A percentile compares a stretch with the other conserved stretches of the same genome.
Conservation (phyloP, 106 monocot genomes). For the Xerophyta viscosa region DNA sequence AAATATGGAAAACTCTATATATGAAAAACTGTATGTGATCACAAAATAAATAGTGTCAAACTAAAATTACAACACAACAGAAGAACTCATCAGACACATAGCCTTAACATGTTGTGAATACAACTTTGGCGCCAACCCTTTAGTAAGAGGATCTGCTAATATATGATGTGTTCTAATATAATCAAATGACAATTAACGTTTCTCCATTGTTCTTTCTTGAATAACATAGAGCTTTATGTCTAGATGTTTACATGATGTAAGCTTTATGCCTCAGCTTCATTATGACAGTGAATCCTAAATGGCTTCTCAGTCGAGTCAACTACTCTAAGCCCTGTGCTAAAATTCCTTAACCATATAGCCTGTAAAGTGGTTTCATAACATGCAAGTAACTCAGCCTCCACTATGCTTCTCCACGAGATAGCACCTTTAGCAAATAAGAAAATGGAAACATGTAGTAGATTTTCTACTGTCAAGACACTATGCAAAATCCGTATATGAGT, state of each 20-base stretch:
- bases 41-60: not conserved
- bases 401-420: conserved; percentile 1
- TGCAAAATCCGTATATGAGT: conserved; percentile 3
- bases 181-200: too few relatives aligned
- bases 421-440: conserved; percentile 3
- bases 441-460: conserved; percentile 1
- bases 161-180: too few relatives aligned
- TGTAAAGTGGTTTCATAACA: not conserved
- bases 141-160: conserved; percentile 8
- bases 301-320: not conserved
- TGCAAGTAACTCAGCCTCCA: not conserved
- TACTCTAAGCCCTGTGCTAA: not conserved
- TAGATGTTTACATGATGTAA: not conserved
- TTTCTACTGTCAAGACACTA: not conserved
- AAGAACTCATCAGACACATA: not conserved
- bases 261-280: not conserved
- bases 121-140: not conserved
- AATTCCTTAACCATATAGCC: conserved; percentile 1
- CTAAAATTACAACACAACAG: too few relatives aligned
- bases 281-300: conserved; percentile 12
- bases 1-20: not conserved
- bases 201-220: not conserved
- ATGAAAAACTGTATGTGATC: not conserved
- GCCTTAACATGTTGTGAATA: not conserved
- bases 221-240: conserved; percentile 8